A percentile compares a stretch with the other conserved stretches of the same genome.
Evolutionary conservation across 345 rosid genomes (phyloP).

Genomic region (Sonneratia caseolaris): DNA sequence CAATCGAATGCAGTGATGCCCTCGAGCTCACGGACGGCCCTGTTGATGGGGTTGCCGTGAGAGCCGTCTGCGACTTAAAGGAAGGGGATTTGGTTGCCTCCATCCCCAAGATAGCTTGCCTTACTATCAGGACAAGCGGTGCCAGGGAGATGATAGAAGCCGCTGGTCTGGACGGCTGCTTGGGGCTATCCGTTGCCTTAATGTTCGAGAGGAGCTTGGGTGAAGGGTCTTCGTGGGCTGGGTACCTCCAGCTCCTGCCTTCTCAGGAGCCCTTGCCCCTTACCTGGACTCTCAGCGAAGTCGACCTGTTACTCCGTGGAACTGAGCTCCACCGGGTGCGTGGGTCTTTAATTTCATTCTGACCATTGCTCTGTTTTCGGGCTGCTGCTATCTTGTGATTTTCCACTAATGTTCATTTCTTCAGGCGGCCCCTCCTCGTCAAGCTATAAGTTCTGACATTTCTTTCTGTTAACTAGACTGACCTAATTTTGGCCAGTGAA

Average conservation of each 20-base stretch:
- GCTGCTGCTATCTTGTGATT: not conserved
- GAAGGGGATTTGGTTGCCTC: conserved; percentile 67
- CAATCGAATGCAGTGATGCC: conserved; percentile 48
- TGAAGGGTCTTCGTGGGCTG: conserved; percentile 61
- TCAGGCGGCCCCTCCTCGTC: not conserved
- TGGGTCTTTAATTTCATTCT: not conserved
- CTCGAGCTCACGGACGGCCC: conserved; percentile 39
- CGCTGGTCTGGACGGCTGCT: conserved; percentile 48
- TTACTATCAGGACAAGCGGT: conserved; percentile 54
- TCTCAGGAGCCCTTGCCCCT: conserved; percentile 48
- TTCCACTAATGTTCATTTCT: not conserved
- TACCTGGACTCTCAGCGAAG: conserved; percentile 50
- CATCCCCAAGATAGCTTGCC: conserved; percentile 75
- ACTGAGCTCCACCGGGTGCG: conserved; percentile 83
- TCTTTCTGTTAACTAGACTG: no score
- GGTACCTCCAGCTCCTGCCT: conserved; percentile 69
- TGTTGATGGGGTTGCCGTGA: conserved; percentile 42
- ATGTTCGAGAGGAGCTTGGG: conserved; percentile 81
- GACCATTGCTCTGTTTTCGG: not conserved
- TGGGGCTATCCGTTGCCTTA: conserved; percentile 64
- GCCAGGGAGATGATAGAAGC: conserved; percentile 44
- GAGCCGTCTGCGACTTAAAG: conserved; percentile 42
- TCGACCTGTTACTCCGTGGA: conserved; percentile 57
- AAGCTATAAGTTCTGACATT: not conserved
- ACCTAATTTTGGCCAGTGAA: not conserved